Base-by-base conservation (phyloP, 768 basidiomycete species). In the Wakefieldia striispora region DNA sequence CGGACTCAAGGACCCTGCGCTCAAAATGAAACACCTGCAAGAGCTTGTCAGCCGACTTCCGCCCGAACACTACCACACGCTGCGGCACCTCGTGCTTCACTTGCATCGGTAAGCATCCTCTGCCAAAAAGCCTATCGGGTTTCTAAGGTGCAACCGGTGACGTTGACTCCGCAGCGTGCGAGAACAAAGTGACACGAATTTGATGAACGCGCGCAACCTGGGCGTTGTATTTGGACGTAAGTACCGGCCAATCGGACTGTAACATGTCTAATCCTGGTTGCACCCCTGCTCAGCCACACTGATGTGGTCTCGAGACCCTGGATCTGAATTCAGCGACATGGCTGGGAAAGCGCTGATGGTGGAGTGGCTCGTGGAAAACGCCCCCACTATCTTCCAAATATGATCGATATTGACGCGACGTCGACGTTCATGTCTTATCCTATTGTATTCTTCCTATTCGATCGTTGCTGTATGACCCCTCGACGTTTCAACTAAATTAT, bases 151-250 rank as follows among this genome's bases (percentile, higher is more conserved):
- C 37, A 27, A 53, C 40, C 50, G 2, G 58, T 45, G 38, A n/a
- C 39, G 17, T 8, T 27, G 19, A 36, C 12, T 41, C 43, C 21
- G 31, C 54, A 77, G 78, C 45, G 78, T 98, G 26, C 81, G 82
- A 58, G 75, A 83, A 50, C 77, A 76, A 29, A 79, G 79, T 47
- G 81, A 86, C 36, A 75, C 72, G 41, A 99, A 99, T 69, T 76
- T 93, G 45, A 99, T 99, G 97, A 91, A 83, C 43, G 87, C 92
- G 3, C 80, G 94, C 55, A 99, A 98, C 62, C 72, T 99, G 19
- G 97, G 97, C 6, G 94, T 98, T 26, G 95, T 99, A 36, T 97
- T 98, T 70, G 97, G 97, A 59, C 97, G 95, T 98, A 68, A 71
- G 95, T 51, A n/a, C 52, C 40, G 21, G 6, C 24, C 24, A 1